phyloP scores from a whole-genome alignment of 2,329 filamentous ascomycete genomes.

The Diplodia corticola region DNA sequence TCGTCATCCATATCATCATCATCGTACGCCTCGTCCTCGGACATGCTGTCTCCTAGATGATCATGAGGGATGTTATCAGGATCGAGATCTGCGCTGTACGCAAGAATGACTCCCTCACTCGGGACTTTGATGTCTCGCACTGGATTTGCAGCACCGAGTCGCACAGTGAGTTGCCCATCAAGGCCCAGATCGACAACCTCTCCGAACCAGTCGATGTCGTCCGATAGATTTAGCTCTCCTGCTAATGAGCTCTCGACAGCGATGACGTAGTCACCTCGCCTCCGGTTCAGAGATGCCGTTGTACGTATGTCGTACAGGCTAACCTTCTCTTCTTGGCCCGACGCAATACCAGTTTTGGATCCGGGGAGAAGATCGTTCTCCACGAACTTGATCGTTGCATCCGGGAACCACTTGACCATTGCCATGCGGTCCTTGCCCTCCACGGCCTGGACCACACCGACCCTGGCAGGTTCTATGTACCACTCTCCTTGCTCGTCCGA shows the following conservation, averaged over 20 bases:
- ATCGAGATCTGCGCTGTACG: constrained; percentile 48
- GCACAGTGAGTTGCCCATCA: constrained; percentile 55
- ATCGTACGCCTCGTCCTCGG: constrained; percentile 27
- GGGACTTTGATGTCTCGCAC: constrained; percentile 52
- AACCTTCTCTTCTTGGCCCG: constrained; percentile 51
- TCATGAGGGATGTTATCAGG: constrained; percentile 30
- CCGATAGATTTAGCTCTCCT: not conserved
- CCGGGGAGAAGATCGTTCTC: constrained; percentile 43
- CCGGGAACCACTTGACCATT: constrained; percentile 54
- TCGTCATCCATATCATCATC: constrained; percentile 25
- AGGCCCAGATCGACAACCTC: constrained; percentile 56
- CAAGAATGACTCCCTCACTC: constrained; percentile 51
- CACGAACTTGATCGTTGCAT: constrained; percentile 35
- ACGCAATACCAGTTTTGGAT: constrained; percentile 39
- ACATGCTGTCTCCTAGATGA: constrained; percentile 4
- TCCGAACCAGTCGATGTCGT: constrained; percentile 53
- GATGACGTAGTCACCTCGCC: constrained; percentile 56
- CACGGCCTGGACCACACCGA: constrained; percentile 60
- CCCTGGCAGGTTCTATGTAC: constrained; percentile 47
- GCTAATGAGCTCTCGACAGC: constrained; percentile 31
- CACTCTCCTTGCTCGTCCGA: constrained; percentile 29
- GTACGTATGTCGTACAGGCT: constrained; percentile 60
- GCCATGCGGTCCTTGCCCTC: constrained; percentile 59
- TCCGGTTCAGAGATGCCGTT: constrained; percentile 50
- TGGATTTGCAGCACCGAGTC: constrained; percentile 53